Percentiles rank a stretch among this genome's conserved stretches.
phyloP scores from a whole-genome alignment of 2,329 filamentous ascomycete species.

The Thelonectria olida region DNA sequence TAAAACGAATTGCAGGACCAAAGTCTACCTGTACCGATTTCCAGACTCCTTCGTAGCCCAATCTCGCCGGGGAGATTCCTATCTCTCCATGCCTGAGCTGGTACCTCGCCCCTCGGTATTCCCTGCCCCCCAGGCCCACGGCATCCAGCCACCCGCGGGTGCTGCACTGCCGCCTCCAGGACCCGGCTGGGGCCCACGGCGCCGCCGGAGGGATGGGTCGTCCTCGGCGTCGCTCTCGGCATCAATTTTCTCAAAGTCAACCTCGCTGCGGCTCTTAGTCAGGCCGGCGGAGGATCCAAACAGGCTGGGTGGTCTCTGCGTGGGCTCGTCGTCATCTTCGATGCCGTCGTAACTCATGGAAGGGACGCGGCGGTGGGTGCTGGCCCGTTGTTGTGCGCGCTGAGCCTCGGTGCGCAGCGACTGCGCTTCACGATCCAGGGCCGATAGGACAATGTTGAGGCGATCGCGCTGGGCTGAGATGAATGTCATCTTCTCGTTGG shows the following conservation, averaged over 20 bases:
- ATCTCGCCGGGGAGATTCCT: slow-evolving; percentile 34
- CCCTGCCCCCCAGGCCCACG: slow-evolving; percentile 56
- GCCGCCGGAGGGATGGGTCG: slow-evolving; percentile 49
- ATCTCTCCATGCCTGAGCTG: slow-evolving; percentile 53
- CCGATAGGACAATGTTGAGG: slow-evolving; percentile 76
- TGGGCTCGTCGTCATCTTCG: slow-evolving; percentile 46
- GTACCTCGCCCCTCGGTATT: slow-evolving; percentile 23
- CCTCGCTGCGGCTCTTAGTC: slow-evolving; percentile 85
- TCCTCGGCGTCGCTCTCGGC: slow-evolving; percentile 73
- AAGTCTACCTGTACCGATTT: slow-evolving; percentile 28
- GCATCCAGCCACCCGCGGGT: slow-evolving; percentile 56
- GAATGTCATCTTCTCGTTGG: slow-evolving; percentile 75
- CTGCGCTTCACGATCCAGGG: slow-evolving; percentile 81
- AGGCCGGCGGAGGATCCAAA: slow-evolving; percentile 59
- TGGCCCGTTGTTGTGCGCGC: slow-evolving; percentile 33
- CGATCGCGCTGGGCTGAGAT: slow-evolving; percentile 82
- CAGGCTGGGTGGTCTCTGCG: slow-evolving; percentile 58
- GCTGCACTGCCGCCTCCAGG: slow-evolving; percentile 31
- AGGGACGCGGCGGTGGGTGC: slow-evolving; percentile 30
- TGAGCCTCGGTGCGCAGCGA: slow-evolving; percentile 57
- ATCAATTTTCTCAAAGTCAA: slow-evolving; percentile 90
- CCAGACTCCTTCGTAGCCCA: slow-evolving; percentile 42
- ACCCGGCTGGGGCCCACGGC: slow-evolving; percentile 36
- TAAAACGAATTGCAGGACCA: slow-evolving; percentile 24
- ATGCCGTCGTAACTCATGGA: slow-evolving; percentile 39